Percentiles rank a stretch among this genome's conserved stretches.
Evolutionary conservation across 108 stramenopile species (phyloP).

Genomic region (Chaetoceros tenuissimus): DNA sequence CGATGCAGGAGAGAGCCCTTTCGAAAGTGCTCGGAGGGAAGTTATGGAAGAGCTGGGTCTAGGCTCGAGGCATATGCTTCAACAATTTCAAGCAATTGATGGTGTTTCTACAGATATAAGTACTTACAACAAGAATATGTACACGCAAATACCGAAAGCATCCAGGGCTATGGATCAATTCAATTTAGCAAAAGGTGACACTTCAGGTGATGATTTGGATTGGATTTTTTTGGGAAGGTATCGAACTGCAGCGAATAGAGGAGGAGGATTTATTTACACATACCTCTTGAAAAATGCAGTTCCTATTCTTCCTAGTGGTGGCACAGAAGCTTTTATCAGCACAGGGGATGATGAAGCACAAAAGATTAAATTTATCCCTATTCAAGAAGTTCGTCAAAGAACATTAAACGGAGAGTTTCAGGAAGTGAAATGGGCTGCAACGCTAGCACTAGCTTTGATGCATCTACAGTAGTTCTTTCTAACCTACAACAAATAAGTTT

Average conservation of each 20-base stretch:
- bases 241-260: slow-evolving; percentile 51
- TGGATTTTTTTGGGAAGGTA: slow-evolving; percentile 51
- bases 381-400: slow-evolving; percentile 19
- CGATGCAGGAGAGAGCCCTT: slow-evolving; percentile 35
- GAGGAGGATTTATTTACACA: slow-evolving; percentile 48
- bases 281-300: slow-evolving; percentile 46
- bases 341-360: slow-evolving; percentile 44
- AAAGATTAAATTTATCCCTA: slow-evolving; percentile 16
- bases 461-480: slow-evolving; percentile 13
- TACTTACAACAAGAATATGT: neutral
- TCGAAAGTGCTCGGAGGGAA: slow-evolving; percentile 43
- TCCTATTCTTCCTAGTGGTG: slow-evolving; percentile 23
- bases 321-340: slow-evolving; percentile 15
- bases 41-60: slow-evolving; percentile 51
- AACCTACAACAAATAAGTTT: no score
- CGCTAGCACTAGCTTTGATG: slow-evolving; percentile 39
- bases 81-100: slow-evolving; percentile 1
- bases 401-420: slow-evolving; percentile 38
- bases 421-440: slow-evolving; percentile 66
- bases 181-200: slow-evolving; percentile 7
- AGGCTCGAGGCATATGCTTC: slow-evolving; percentile 16
- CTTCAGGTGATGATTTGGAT: slow-evolving; percentile 19
- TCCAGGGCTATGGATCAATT: slow-evolving; percentile 8
- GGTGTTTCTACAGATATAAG: slow-evolving; percentile 3
- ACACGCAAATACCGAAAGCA: neutral